These are phyloP conservation scores for Scedosporium apiospermum DNA, from an alignment of 2,329 filamentous ascomycete species.

Conservation along the genomic window DNA sequence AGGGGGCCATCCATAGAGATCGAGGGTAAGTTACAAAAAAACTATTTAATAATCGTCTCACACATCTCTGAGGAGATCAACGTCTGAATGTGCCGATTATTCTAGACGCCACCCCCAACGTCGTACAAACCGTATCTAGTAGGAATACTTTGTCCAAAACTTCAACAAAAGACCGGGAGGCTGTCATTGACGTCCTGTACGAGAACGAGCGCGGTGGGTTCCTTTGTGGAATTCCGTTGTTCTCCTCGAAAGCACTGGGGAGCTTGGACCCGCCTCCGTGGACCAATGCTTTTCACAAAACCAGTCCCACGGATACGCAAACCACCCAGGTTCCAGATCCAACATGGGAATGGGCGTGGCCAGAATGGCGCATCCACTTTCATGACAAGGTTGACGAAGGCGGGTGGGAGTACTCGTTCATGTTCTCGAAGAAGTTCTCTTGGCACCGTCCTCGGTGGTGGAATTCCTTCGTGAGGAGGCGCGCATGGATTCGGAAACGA, in stretches of 20 bases:
- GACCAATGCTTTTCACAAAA: constrained; percentile 61
- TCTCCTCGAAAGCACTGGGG: constrained; percentile 75
- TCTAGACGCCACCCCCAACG: background rate
- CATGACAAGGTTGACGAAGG: constrained; percentile 78
- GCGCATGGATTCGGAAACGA: constrained; percentile 79
- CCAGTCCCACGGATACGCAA: constrained; percentile 58
- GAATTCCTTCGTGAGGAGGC: constrained; percentile 84
- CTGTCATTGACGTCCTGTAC: constrained; percentile 77
- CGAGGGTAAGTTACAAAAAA: background rate
- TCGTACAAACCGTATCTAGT: background rate
- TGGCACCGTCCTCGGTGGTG: constrained; percentile 94
- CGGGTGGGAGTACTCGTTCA: constrained; percentile 94
- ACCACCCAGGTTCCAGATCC: constrained; percentile 92
- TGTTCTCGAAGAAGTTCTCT: constrained; percentile 62
- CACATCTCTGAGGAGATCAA: background rate
- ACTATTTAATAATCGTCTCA: background rate
- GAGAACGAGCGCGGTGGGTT: constrained; percentile 93
- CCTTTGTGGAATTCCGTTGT: constrained; percentile 81
- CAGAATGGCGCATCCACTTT: constrained; percentile 56
- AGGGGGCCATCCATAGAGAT: constrained; percentile 1
- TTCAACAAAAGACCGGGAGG: constrained; percentile 23
- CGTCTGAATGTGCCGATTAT: background rate
- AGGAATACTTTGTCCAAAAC: background rate
- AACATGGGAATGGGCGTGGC: constrained; percentile 82
- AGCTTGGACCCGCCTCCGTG: constrained; percentile 79